A percentile compares a stretch with the other conserved stretches of the same genome.
Evolutionary conservation across 1,139 yeast species (phyloP).

Genomic region (Arxiozyma slooffiae): DNA sequence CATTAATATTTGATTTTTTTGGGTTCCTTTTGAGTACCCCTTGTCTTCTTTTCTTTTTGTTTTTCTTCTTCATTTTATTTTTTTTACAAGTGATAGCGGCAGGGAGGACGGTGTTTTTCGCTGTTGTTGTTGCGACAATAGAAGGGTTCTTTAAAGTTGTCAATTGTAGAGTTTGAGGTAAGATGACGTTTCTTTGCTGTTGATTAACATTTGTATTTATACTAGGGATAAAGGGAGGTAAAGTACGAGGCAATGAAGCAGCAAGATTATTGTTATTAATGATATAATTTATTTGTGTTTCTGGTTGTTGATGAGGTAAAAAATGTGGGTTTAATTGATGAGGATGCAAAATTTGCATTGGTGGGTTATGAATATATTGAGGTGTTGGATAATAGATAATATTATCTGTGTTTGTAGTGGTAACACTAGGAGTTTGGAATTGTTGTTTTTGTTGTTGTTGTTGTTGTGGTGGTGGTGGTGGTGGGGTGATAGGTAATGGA

Average conservation of each 20-base stretch:
- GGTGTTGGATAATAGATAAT: not conserved
- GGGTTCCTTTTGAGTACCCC: not conserved
- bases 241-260: not conserved
- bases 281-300: not conserved
- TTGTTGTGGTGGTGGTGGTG: not conserved
- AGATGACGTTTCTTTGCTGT: not conserved
- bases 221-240: not conserved
- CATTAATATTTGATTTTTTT: not conserved
- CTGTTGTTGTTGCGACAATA: not conserved
- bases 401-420: not conserved
- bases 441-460: not conserved
- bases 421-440: not conserved
- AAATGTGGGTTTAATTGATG: not conserved
- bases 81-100: not conserved
- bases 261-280: not conserved
- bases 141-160: not conserved
- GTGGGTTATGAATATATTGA: not conserved
- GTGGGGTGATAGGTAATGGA: no score
- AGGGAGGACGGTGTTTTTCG: not conserved
- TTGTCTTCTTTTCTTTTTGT: constrained; percentile 1
- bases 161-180: not conserved
- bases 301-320: constrained; percentile 1
- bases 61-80: no score
- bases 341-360: not conserved
- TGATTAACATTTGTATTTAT: not conserved